A percentile compares a stretch with the other conserved stretches of the same genome.
Evolutionary conservation across 192 early-diverging fungal genomes (phyloP).

Genomic region (Chytriomyces sp.): DNA sequence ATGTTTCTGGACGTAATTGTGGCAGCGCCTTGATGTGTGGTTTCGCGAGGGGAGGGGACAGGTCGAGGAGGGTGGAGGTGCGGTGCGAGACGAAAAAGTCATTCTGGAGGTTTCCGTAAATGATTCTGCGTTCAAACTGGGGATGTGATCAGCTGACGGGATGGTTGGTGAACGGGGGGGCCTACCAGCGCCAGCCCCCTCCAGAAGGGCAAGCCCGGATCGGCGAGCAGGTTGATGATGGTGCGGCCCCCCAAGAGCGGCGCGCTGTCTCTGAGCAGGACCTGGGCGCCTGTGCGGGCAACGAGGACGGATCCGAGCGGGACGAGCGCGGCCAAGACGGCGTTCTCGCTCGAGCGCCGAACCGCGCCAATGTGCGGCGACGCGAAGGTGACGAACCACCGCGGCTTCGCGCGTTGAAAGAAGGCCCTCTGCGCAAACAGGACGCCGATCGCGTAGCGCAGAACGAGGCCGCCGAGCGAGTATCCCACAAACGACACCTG

Average conservation of each 20-base stretch:
- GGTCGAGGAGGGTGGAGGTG: not conserved
- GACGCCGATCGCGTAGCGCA: slow-evolving; percentile 51
- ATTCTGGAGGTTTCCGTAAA: slow-evolving; percentile 28
- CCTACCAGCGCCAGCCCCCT: not conserved
- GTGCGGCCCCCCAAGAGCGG: not conserved
- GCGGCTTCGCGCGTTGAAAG: slow-evolving; percentile 16
- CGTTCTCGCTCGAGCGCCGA: not conserved
- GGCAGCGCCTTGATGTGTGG: not conserved
- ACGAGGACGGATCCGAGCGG: slow-evolving; percentile 1
- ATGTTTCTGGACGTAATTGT: slow-evolving; percentile 1
- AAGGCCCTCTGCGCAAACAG: slow-evolving; percentile 35
- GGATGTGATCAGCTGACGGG: not conserved
- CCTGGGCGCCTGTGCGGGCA: slow-evolving; percentile 10
- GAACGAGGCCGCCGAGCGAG: slow-evolving; percentile 54
- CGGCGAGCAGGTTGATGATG: slow-evolving; percentile 19
- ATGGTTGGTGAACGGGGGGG: not conserved
- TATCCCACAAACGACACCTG: slow-evolving; percentile 57
- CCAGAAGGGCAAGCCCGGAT: slow-evolving; percentile 33
- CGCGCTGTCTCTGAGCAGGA: slow-evolving; percentile 9
- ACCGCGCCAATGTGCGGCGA: slow-evolving; percentile 50
- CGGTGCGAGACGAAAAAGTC: slow-evolving; percentile 30
- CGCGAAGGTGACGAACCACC: slow-evolving; percentile 51
- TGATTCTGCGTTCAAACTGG: slow-evolving; percentile 17
- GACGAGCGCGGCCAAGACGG: slow-evolving; percentile 37
- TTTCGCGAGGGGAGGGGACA: not conserved